phyloP scores from a whole-genome alignment of 139 green algal genomes.

The Chlorella sp. region DNA sequence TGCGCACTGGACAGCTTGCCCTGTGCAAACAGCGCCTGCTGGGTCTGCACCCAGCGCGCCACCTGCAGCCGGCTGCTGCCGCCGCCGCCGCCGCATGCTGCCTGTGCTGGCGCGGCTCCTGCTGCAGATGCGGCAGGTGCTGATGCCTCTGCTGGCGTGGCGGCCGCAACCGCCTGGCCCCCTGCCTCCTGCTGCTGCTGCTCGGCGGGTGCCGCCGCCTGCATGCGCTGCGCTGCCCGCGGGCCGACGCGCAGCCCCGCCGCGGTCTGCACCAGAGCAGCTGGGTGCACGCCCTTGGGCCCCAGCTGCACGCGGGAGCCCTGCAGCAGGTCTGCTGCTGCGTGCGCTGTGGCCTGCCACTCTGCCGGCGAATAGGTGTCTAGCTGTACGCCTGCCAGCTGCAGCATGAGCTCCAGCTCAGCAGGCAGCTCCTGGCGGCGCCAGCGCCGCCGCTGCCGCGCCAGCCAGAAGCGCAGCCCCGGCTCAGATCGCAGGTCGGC shows the following conservation, averaged over 20 bases:
- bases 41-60: conserved; percentile 59
- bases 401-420: conserved; percentile 58
- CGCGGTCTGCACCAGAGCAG: too few species aligned
- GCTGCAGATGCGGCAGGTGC: background rate
- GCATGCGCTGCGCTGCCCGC: background rate
- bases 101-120: conserved; percentile 1
- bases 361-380: conserved; percentile 41
- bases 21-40: conserved; percentile 53
- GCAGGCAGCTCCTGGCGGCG: too few species aligned
- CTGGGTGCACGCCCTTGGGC: background rate
- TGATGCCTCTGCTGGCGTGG: background rate
- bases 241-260: too few species aligned
- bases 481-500: too few species aligned
- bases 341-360: conserved; percentile 54
- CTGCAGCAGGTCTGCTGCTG: conserved; percentile 41
- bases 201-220: background rate
- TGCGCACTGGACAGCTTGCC: conserved; percentile 48
- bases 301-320: conserved; percentile 35
- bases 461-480: too few species aligned
- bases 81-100: background rate
- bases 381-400: conserved; percentile 60
- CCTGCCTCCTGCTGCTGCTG: too few species aligned
- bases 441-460: too few species aligned
- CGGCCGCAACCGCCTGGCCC: background rate
- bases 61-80: conserved; percentile 33